A percentile compares a stretch with the other conserved stretches of the same genome.
Evolutionary conservation across 2,329 filamentous ascomycete genomes (phyloP).

Genomic region (Coleophoma cylindrospora): DNA sequence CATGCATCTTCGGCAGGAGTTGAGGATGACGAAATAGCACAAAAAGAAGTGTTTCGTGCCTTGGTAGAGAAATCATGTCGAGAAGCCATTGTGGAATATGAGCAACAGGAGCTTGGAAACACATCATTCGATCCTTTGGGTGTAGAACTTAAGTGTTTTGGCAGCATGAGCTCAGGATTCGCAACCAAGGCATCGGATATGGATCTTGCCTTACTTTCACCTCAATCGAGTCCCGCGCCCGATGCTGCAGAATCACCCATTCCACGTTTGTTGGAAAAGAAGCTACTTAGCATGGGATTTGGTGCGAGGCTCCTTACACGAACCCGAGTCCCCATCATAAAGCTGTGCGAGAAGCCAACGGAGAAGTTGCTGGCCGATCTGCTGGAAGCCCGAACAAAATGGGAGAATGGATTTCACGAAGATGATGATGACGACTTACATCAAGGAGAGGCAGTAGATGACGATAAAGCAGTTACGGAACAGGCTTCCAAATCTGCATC

Average conservation of each 20-base stretch:
- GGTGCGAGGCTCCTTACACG: slow-evolving; percentile 73
- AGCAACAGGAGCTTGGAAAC: slow-evolving; percentile 35
- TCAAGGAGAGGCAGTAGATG: slow-evolving; percentile 23
- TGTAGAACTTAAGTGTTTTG: slow-evolving; percentile 73
- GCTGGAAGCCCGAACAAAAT: slow-evolving; percentile 60
- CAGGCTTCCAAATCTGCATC: not conserved
- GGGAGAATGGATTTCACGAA: slow-evolving; percentile 54
- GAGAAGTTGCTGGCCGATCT: slow-evolving; percentile 56
- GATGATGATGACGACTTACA: slow-evolving; percentile 27
- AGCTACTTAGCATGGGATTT: slow-evolving; percentile 64
- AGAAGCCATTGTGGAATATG: slow-evolving; percentile 48
- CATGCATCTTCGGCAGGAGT: slow-evolving; percentile 45
- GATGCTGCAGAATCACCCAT: slow-evolving; percentile 55
- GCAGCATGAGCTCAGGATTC: slow-evolving; percentile 79
- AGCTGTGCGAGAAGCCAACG: slow-evolving; percentile 71
- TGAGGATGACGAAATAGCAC: slow-evolving; percentile 52
- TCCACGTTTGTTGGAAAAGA: slow-evolving; percentile 70
- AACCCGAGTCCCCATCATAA: slow-evolving; percentile 82
- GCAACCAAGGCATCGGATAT: slow-evolving; percentile 86
- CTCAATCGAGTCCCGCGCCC: slow-evolving; percentile 47
- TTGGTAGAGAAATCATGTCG: slow-evolving; percentile 62
- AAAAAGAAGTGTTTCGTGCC: slow-evolving; percentile 67
- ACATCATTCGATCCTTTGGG: slow-evolving; percentile 45
- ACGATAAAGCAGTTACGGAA: slow-evolving; percentile 9
- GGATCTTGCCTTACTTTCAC: slow-evolving; percentile 76